Evolutionary conservation across 345 rosid species (phyloP).

Genomic region (Aethionema arabicum): DNA sequence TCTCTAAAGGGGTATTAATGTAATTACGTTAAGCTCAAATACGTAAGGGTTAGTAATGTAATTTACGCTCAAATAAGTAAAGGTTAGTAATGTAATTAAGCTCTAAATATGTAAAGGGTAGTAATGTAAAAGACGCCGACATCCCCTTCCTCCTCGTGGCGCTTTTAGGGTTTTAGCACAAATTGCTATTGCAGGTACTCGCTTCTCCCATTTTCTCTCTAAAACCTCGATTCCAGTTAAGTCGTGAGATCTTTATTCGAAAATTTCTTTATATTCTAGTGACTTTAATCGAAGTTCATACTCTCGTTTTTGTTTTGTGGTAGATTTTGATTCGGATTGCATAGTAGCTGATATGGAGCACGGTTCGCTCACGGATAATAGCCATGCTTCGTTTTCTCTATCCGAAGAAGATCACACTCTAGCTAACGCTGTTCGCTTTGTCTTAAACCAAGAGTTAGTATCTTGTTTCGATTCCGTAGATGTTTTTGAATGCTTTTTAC

Average conservation of each 20-base stretch:
- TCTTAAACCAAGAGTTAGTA: constrained; percentile 89
- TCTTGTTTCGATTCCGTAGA: not conserved
- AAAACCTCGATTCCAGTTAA: too few species aligned
- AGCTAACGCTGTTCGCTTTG: constrained; percentile 77
- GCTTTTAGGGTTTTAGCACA: constrained; percentile 36
- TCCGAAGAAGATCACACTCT: constrained; percentile 83
- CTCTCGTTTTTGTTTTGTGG: not conserved
- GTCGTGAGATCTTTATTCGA: not conserved
- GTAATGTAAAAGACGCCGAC: not conserved
- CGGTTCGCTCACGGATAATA: constrained; percentile 53
- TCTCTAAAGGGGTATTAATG: not conserved
- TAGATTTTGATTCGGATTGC: not conserved
- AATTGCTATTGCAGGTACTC: not conserved
- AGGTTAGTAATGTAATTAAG: constrained; percentile 10
- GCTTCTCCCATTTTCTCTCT: not conserved
- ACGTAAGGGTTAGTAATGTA: too few species aligned
- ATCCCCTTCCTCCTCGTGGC: not conserved
- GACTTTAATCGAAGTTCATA: not conserved
- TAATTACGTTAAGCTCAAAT: not conserved
- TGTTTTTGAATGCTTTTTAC: not conserved
- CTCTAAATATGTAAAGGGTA: too few species aligned
- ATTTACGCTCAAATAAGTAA: not conserved
- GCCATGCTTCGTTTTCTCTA: constrained; percentile 64
- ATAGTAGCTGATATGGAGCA: constrained; percentile 59
- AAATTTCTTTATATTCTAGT: constrained; percentile 1